Evolutionary conservation across 202 grass and related monocot species (phyloP).

Genomic region (Bolboschoenoplectus hybrid): DNA sequence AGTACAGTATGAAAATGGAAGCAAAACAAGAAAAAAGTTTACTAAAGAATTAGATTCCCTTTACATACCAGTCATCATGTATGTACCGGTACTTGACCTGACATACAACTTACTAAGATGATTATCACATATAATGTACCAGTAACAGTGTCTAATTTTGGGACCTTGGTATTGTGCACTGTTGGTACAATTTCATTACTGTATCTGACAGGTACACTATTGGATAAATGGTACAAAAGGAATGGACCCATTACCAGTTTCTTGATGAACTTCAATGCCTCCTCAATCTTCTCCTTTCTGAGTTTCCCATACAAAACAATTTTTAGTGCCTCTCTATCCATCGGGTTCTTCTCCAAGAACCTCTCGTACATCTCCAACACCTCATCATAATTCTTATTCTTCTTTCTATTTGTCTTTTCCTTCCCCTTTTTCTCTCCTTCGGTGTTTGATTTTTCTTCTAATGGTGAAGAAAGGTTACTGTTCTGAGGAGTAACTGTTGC

Average conservation of each 20-base stretch:
- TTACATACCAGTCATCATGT: background rate
- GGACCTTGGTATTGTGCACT: background rate
- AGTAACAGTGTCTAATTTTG: background rate
- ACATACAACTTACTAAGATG: background rate
- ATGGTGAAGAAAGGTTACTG: slow-evolving; percentile 46
- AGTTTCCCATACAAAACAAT: slow-evolving; percentile 70
- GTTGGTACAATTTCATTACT: background rate
- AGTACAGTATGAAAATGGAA: background rate
- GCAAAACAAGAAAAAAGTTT: background rate
- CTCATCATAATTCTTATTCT: slow-evolving; percentile 38
- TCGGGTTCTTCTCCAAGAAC: slow-evolving; percentile 52
- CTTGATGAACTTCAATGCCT: slow-evolving; percentile 54
- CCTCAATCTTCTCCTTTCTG: slow-evolving; percentile 61
- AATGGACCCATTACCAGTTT: slow-evolving; percentile 45
- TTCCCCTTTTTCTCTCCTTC: slow-evolving; percentile 35
- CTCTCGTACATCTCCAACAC: slow-evolving; percentile 68
- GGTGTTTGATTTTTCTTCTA: slow-evolving; percentile 42
- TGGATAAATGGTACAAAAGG: background rate
- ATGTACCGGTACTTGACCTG: background rate
- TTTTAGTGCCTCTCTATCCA: slow-evolving; percentile 72
- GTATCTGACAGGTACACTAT: background rate
- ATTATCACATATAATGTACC: background rate
- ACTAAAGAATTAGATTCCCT: background rate
- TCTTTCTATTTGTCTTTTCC: slow-evolving; percentile 22
- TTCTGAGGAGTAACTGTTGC: slow-evolving; percentile 48